Evolutionary conservation across 306 rosid species (phyloP).

Genomic region (Lablab purpureus): DNA sequence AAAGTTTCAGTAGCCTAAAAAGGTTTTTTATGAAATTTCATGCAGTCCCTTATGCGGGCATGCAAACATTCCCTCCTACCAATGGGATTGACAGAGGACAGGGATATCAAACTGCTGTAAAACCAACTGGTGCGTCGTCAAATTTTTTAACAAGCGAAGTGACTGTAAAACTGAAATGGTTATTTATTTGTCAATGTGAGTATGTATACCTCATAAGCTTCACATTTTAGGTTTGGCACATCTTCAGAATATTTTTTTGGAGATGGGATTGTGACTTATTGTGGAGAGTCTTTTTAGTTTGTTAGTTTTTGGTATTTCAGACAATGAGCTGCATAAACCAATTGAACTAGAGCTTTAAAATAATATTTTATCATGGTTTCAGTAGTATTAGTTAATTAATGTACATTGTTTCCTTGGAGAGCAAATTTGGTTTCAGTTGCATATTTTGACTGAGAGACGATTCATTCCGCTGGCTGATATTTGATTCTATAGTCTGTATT

Average conservation of each 20-base stretch:
- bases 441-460: background rate
- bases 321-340: background rate
- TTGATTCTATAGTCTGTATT: background rate
- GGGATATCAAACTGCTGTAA: slow-evolving; percentile 47
- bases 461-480: background rate
- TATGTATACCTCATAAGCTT: background rate
- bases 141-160: background rate
- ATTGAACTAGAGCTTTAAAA: background rate
- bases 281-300: background rate
- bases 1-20: background rate
- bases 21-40: background rate
- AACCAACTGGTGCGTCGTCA: slow-evolving; percentile 49
- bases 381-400: background rate
- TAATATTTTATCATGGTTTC: background rate
- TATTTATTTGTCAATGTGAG: background rate
- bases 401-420: background rate
- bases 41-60: slow-evolving; percentile 67
- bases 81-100: slow-evolving; percentile 63
- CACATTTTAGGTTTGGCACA: background rate
- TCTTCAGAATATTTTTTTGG: background rate
- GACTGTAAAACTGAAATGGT: background rate
- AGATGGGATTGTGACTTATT: background rate
- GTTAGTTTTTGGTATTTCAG: background rate
- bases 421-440: slow-evolving; percentile 30
- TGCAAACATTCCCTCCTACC: slow-evolving; percentile 79